These are phyloP conservation scores for Neurospora sp. DNA, from an alignment of 2,329 filamentous ascomycete genomes.

Conservation along the genomic window DNA sequence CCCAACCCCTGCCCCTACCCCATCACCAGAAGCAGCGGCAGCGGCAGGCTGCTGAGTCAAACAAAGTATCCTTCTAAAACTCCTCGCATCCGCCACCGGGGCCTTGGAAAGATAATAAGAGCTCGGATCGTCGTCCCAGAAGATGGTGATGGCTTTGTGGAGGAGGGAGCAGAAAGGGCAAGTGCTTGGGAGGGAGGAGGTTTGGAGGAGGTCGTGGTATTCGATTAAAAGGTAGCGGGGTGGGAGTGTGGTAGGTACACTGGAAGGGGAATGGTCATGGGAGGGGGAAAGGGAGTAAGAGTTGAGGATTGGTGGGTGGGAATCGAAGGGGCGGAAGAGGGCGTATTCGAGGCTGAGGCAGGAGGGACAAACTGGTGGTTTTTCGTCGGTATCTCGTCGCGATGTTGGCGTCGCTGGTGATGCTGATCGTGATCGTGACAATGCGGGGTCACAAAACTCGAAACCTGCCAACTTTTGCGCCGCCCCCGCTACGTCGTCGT, in stretches of 20 bases:
- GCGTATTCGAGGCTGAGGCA: constrained; percentile 3
- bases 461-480: background rate
- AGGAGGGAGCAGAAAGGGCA: constrained; percentile 2
- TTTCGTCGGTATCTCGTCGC: background rate
- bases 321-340: background rate
- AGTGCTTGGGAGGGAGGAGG: background rate
- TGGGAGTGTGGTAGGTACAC: background rate
- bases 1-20: background rate
- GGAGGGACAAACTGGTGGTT: background rate
- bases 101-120: background rate
- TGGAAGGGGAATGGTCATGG: background rate
- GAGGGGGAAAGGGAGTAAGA: background rate
- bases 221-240: constrained; percentile 2
- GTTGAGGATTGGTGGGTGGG: background rate
- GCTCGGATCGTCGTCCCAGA: constrained; percentile 1
- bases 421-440: background rate
- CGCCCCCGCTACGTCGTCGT: background rate
- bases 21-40: background rate
- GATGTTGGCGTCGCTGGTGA: background rate
- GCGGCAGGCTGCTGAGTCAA: constrained; percentile 2
- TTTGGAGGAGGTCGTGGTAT: background rate
- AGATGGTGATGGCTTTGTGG: constrained; percentile 2
- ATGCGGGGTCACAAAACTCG: background rate
- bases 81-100: background rate
- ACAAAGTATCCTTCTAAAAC: constrained; percentile 1